Base-by-base conservation (phyloP, 768 basidiomycete species). In the Lactifluus hygrophoroides region DNA sequence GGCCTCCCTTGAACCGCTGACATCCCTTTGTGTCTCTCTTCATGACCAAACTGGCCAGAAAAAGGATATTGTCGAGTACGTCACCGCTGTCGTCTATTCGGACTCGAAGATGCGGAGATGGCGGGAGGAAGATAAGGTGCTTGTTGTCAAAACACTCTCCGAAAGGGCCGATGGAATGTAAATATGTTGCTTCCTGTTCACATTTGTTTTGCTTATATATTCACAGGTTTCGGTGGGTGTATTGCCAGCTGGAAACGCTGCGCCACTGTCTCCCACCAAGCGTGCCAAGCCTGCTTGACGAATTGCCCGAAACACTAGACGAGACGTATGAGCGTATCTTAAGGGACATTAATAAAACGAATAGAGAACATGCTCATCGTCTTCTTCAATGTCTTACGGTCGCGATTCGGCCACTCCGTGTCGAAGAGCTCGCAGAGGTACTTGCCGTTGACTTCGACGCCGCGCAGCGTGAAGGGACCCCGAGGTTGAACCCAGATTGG, bases 371-470 rank as follows among this genome's bases (percentile, higher is more conserved):
- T 19, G 42, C 56, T 2, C 42, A 28, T 11, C 40, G 40, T 2
- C 48, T 57, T 2, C 5, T 57, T 3, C 56, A 57, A 13, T 57
- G 56, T 27, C 23, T 56, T 14, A 44, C 54, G 1, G 35, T 42
- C 10, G 25, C 47, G 5, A 42, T 32, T 17, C 54, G 54, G 3
- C 54, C 54, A 14, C 37, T 56, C 6, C 19, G 37, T 17, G 37
- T 48, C 14, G 19, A 47, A 21, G 54, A 56, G 6, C 46, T 49
- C 5, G 54, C 54, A 5, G 54, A 48, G 37, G 28, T 48, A 6
- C 54, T 61, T 13, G 32, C 56, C 3, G 30, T 58, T 19, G 56
- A 58, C 37, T 61, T 61, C 14, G 35, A 51, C 17, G n/a, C 43
- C 3, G 30, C 30, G 1, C 30, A 4, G 3, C 7, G 11, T 1